phyloP scores from a whole-genome alignment of 176 grass and related monocot species.

The Hordeum marinum region DNA sequence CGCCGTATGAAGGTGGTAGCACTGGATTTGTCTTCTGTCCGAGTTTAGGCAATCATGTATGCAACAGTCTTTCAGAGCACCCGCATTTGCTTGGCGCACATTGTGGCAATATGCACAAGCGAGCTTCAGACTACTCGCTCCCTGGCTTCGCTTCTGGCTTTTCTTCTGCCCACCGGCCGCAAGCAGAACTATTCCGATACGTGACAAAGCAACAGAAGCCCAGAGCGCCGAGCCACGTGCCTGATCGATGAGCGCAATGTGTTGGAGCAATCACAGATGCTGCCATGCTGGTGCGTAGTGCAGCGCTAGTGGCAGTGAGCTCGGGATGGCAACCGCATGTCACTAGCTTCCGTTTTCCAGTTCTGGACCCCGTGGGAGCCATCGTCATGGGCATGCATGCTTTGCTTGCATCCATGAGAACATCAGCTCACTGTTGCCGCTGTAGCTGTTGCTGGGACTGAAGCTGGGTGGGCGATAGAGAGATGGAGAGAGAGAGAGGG shows the following conservation, averaged over 20 bases:
- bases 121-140: no score
- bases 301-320: background rate
- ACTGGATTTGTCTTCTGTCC: background rate
- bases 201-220: background rate
- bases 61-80: background rate
- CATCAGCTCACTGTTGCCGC: background rate
- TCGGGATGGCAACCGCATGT: background rate
- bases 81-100: background rate
- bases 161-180: background rate
- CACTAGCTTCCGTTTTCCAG: conserved; percentile 37
- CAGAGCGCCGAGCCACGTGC: background rate
- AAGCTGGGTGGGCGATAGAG: background rate
- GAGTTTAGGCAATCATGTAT: background rate
- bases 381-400: background rate
- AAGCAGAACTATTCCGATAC: background rate
- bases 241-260: background rate
- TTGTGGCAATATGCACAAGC: no score
- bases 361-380: conserved; percentile 8
- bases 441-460: background rate
- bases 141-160: background rate
- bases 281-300: background rate
- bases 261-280: background rate
- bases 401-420: background rate
- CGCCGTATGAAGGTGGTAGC: background rate
- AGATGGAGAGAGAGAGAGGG: background rate